Base-by-base conservation (phyloP, 1,139 yeast species). In the Pichia sp. region DNA sequence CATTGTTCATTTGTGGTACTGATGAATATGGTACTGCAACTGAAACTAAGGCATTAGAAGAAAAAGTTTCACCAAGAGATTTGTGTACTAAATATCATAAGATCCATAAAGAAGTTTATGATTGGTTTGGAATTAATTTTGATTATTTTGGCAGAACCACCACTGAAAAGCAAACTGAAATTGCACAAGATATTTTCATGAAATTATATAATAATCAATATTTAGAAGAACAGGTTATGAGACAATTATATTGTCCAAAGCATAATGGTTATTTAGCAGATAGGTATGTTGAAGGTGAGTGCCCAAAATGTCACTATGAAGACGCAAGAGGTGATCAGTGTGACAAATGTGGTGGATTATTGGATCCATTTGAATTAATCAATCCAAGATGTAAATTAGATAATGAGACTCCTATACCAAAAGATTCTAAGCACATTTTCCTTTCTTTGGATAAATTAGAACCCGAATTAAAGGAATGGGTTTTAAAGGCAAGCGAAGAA, bases 251-350 rank as follows among this genome's bases (percentile, higher is more conserved):
- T 71, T 94, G 98, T 72, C 87, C 88, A 52, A 80, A 76, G 48
- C 98, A 92, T 69, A 74, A 88, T 39, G 90, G 96, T 7, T 92
- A 82, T 70, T 75, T 92, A 56, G 98, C 99, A 47, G 99, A 92
- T 66, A 77, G 99, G 68, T 92, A 81, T 63, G 98, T 92, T 37
- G 97, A 94, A 71, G 99, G 99, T 57, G 87, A 82, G 45, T 92
- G 99, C 72, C 98, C 98, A 53, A 84, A 84, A 68, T 92, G 99
- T 73, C 77, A 74, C 40, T 92, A 89, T 63, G 95, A 85, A 55
- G 98, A 92, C 66, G 99, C 99, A 36, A 82, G 98, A 67, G 99
- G 99, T 59, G 99, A 92, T 67, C 99, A 92, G 72, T 92, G 99
- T 77, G 99, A 92, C 68, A 85, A 84, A 61, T 92, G 99, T 74